Base-by-base conservation (phyloP, 495 filamentous ascomycete species). In the Aspergillus carlsbadensis region DNA sequence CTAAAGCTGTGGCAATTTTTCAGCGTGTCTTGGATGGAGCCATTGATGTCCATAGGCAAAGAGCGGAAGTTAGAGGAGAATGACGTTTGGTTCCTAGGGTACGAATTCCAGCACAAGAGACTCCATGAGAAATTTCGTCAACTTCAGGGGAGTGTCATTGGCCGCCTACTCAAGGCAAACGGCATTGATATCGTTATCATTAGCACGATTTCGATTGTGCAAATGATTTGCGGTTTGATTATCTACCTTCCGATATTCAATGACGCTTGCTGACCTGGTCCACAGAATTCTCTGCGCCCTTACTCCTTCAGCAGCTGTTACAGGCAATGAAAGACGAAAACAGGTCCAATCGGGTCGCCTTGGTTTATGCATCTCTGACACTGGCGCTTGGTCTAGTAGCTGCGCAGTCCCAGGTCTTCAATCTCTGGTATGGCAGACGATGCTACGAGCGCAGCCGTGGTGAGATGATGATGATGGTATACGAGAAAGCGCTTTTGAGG, bases 381-480 rank as follows among this genome's bases (percentile, higher is more conserved):
- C 66, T 92, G 0, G 52, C 81, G 1, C 65, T 84, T 5, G 78
- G 87, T 11, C 68, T 92, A 3, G 70, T 88, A 26, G 77, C 77
- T 34, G 72, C 78, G 1, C 90, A 95, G 52, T 83, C 82, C 0
- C 80, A 78, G 10, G 84, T 92, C 0, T 81, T 93, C 56, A 82
- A 67, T 44, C 69, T 91, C 0, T 93, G 90, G 89, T 91, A 84
- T 62, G 80, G 81, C 49, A 79, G 90, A 45, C 80, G 90, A 48
- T 79, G 79, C 54, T 95, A 93, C 60, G 90, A 95, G 62, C 76
- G 90, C 46, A 88, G 87, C 5, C 75, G 90, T 40, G 90, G 90
- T 8, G 90, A 92, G 65, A 85, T 93, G 84, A 86, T 95, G 46
- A 93, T 89, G 52, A 92, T 91, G 83, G 76, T 94, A 22, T 92